These are phyloP conservation scores for Mucor circinelloides DNA, from an alignment of 371 early-diverging fungal genomes.

Conservation along the genomic window DNA sequence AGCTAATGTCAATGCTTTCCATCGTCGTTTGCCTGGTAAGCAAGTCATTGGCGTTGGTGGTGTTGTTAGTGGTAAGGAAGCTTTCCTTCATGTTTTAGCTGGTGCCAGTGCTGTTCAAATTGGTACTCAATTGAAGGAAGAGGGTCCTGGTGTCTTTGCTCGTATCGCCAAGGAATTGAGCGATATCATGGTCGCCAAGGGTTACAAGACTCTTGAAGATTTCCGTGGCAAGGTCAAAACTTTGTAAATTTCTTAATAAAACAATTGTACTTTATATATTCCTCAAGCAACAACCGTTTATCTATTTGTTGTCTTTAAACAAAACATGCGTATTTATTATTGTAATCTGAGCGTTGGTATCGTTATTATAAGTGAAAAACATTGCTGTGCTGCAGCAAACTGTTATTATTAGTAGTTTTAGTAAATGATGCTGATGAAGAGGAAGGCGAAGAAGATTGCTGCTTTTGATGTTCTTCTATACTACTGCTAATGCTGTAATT, in stretches of 20 bases:
- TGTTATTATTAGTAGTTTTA: too few species aligned
- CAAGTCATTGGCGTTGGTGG: conserved; percentile 58
- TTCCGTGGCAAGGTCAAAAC: conserved; percentile 61
- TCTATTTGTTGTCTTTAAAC: too few species aligned
- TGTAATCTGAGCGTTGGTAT: too few species aligned
- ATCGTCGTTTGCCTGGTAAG: conserved; percentile 45
- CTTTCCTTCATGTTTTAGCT: conserved; percentile 51
- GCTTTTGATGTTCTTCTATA: background rate
- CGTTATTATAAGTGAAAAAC: too few species aligned
- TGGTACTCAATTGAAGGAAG: conserved; percentile 51
- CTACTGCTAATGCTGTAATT: background rate
- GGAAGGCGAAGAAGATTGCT: background rate
- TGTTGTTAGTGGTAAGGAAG: conserved; percentile 52
- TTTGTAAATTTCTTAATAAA: conserved; percentile 29
- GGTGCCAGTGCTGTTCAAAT: conserved; percentile 55
- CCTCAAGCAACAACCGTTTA: too few species aligned
- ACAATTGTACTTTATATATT: background rate
- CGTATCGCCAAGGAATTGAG: conserved; percentile 48
- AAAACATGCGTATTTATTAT: too few species aligned
- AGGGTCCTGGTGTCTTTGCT: conserved; percentile 47
- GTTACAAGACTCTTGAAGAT: conserved; percentile 47
- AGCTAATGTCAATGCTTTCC: conserved; percentile 54
- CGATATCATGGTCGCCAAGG: conserved; percentile 52
- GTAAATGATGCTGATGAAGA: background rate
- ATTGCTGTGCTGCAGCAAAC: too few species aligned